phyloP scores from a whole-genome alignment of 306 rosid species.

The Pyrus betulifolia region DNA sequence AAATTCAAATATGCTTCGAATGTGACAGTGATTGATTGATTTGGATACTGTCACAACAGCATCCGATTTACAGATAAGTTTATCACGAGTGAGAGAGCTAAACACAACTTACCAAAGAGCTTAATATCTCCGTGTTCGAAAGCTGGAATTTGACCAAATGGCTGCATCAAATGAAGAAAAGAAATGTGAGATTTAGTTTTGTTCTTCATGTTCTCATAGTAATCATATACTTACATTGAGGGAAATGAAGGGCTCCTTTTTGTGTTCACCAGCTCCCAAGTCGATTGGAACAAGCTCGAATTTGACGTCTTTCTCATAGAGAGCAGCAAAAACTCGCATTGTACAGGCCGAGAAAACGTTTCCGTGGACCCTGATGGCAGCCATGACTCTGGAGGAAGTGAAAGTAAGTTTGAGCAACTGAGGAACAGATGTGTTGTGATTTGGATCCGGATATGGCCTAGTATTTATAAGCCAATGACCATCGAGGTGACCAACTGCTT shows the following conservation, averaged over 20 bases:
- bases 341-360: conserved; percentile 32
- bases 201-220: too few species aligned
- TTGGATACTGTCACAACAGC: too few species aligned
- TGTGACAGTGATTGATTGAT: too few species aligned
- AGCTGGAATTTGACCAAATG: conserved; percentile 77
- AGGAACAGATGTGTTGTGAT: neutral
- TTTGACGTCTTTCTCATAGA: conserved; percentile 49
- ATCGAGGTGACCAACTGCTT: neutral
- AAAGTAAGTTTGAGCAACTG: neutral
- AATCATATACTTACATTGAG: conserved; percentile 39
- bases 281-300: conserved; percentile 43
- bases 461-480: neutral
- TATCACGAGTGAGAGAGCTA: neutral
- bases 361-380: conserved; percentile 53
- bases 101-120: conserved; percentile 45
- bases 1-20: too few species aligned
- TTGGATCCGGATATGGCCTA: neutral
- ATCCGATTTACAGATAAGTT: too few species aligned
- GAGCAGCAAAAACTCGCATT: conserved; percentile 28
- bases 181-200: neutral
- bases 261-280: conserved; percentile 44
- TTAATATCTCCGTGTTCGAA: conserved; percentile 59
- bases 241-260: conserved; percentile 51
- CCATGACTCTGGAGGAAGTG: conserved; percentile 20
- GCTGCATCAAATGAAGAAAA: conserved; percentile 29